phyloP scores from a whole-genome alignment of 1,284 basidiomycete genomes.

The Pisolithus thermaeus region DNA sequence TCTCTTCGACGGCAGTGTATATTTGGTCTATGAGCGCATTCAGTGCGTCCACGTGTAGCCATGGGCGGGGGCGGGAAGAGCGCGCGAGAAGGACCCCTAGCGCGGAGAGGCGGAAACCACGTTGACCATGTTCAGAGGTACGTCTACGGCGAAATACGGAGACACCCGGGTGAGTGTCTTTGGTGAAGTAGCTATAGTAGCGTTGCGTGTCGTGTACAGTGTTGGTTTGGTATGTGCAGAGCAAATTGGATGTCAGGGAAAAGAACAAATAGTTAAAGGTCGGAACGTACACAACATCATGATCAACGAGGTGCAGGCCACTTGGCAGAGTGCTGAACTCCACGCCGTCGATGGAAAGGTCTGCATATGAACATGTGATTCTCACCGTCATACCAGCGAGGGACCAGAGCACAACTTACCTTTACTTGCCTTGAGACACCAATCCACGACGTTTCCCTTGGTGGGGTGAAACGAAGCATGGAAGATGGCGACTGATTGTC shows the following conservation, averaged over 20 bases:
- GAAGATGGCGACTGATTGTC: constrained; percentile 63
- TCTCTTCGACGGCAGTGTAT: constrained; percentile 46
- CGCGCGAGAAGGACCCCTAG: constrained; percentile 68
- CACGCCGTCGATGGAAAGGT: constrained; percentile 59
- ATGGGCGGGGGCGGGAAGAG: constrained; percentile 60
- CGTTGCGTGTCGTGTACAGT: neutral
- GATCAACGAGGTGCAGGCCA: constrained; percentile 72
- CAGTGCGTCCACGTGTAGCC: constrained; percentile 60
- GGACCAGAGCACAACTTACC: constrained; percentile 34
- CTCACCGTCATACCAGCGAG: constrained; percentile 2
- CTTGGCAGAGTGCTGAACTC: constrained; percentile 77
- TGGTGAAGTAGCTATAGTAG: constrained; percentile 59
- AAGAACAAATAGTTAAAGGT: neutral
- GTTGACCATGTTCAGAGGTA: constrained; percentile 63
- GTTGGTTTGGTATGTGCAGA: no score
- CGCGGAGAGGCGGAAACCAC: constrained; percentile 72
- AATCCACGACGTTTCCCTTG: constrained; percentile 69
- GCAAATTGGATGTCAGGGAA: constrained; percentile 5
- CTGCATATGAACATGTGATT: constrained; percentile 37
- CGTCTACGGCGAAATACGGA: constrained; percentile 63
- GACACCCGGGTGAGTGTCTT: constrained; percentile 61
- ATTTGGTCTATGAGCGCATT: constrained; percentile 52
- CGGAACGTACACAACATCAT: constrained; percentile 63
- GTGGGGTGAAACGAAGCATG: constrained; percentile 80
- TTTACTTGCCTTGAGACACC: constrained; percentile 61